Percentiles rank a stretch among this genome's conserved stretches.
phyloP scores from a whole-genome alignment of 306 rosid species.

The Dryas octopetala region DNA sequence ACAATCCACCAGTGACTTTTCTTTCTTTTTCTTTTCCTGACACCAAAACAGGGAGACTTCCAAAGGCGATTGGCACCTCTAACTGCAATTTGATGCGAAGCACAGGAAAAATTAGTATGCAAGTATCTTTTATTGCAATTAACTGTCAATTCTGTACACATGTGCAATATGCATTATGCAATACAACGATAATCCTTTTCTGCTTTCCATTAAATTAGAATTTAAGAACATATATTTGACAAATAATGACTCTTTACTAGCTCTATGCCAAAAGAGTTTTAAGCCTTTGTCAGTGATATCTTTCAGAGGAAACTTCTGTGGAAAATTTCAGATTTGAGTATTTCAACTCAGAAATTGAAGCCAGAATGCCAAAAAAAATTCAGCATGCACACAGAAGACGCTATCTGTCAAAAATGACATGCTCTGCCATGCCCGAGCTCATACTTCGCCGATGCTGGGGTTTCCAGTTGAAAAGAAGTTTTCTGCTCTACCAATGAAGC shows the following conservation, averaged over 20 bases:
- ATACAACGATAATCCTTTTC: too few relatives aligned
- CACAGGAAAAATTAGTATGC: neutral
- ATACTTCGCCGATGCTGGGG: constrained; percentile 37
- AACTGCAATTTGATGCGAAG: too few relatives aligned
- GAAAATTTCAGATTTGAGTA: neutral
- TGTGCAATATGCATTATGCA: too few relatives aligned
- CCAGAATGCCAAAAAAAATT: neutral
- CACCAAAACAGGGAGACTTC: too few relatives aligned
- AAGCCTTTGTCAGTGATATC: neutral
- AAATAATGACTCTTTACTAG: neutral
- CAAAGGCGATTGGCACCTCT: too few relatives aligned
- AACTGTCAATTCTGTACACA: constrained; percentile 12
- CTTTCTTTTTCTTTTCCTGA: too few relatives aligned
- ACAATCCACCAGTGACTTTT: too few relatives aligned
- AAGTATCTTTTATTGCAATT: neutral
- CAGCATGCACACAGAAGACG: neutral
- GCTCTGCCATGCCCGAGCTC: constrained; percentile 6
- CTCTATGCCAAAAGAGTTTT: neutral
- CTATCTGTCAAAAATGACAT: neutral
- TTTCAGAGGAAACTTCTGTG: neutral
- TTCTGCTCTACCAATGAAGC: constrained; percentile 77
- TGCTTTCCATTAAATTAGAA: too few relatives aligned
- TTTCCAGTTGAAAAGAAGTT: constrained; percentile 62
- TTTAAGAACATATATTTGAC: too few relatives aligned
- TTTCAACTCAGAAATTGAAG: neutral